Conservation (phyloP, 768 basidiomycete species). For the Phaeolepiota aurea region DNA sequence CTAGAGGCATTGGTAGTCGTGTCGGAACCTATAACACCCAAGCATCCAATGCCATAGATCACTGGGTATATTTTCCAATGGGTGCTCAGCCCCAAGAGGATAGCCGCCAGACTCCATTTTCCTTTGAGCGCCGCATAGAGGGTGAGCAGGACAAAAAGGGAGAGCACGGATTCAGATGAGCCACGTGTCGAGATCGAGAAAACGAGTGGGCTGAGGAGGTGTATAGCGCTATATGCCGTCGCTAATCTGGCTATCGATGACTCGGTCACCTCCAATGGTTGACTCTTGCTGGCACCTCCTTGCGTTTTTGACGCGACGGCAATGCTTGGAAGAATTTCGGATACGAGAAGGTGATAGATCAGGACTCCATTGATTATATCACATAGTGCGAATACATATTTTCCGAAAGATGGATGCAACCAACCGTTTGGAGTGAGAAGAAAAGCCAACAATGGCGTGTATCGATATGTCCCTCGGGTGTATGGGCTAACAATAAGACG, state of each 20-base stretch:
- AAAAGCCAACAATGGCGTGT: conserved; percentile 87
- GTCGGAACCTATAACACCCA: conserved; percentile 39
- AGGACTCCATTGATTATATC: conserved; percentile 76
- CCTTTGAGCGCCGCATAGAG: conserved; percentile 51
- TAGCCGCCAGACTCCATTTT: conserved; percentile 58
- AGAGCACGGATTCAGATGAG: conserved; percentile 86
- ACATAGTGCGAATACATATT: conserved; percentile 77
- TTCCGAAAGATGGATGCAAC: conserved; percentile 83
- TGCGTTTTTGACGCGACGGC: conserved; percentile 4
- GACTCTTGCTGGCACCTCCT: neutral
- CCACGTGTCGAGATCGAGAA: conserved; percentile 96
- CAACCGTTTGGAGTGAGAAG: conserved; percentile 74
- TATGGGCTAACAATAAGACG: conserved; percentile 62
- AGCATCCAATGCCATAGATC: conserved; percentile 77
- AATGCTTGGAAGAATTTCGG: conserved; percentile 32
- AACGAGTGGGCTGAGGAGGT: conserved; percentile 90
- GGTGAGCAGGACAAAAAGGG: conserved; percentile 66
- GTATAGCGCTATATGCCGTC: conserved; percentile 49
- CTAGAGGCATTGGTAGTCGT: conserved; percentile 5
- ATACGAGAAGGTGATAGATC: conserved; percentile 54
- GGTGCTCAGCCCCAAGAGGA: conserved; percentile 72
- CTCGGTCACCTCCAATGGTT: neutral
- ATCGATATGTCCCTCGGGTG: conserved; percentile 86
- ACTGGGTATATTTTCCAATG: conserved; percentile 98
- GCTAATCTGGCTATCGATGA: neutral